Evolutionary conservation across 768 basidiomycete species (phyloP), one percentile per base, ranked within the genome.

Genomic region (Tricholoma saponaceum): DNA sequence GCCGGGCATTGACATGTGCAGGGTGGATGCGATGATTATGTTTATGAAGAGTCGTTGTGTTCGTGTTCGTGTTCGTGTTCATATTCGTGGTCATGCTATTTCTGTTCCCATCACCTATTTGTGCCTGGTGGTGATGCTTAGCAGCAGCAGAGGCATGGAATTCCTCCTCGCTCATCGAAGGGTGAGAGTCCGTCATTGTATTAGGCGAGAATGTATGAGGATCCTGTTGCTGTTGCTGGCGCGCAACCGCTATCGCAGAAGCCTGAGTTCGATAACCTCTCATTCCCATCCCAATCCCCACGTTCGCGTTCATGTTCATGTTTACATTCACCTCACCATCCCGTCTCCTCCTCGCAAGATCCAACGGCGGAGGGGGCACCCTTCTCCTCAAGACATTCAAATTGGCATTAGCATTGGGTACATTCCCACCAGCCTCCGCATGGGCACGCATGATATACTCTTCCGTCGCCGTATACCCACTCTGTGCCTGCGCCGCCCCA

Each of bases 381-480:
- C 57, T 41, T 37, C 41, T 51, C 54, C 54, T 58, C 28, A 50
- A 18, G 1, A 18, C 26, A 30, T n/a, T 30, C 1, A 13, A 14
- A 47, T 60, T 64, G 6, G 58, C 59, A 7, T 59, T 14, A 23
- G 51, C 44, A 30, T 59, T 58, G n/a, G n/a, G n/a, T n/a, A 20
- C 33, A 50, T 7, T 23, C 22, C 30, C 46, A 39, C 28, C 22
- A 22, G 44, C 54, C 57, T 79, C 73, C 3, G 75, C 68, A 69
- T 78, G 74, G 69, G 85, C 59, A 70, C 83, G 85, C 66, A 90
- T 79, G 51, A 89, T 83, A 59, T 82, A 79, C 68, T 86, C 83
- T 66, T 90, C 88, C 0, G 87, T 76, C 1, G 85, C 75, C 0
- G 88, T 90, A 60, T 84, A 90, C 1, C 87, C 87, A 1, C 80